Percentiles rank a stretch among this genome's conserved stretches.
These are phyloP conservation scores for Arabidopsis suecica DNA, from an alignment of 345 rosid species.

Conservation along the genomic window DNA sequence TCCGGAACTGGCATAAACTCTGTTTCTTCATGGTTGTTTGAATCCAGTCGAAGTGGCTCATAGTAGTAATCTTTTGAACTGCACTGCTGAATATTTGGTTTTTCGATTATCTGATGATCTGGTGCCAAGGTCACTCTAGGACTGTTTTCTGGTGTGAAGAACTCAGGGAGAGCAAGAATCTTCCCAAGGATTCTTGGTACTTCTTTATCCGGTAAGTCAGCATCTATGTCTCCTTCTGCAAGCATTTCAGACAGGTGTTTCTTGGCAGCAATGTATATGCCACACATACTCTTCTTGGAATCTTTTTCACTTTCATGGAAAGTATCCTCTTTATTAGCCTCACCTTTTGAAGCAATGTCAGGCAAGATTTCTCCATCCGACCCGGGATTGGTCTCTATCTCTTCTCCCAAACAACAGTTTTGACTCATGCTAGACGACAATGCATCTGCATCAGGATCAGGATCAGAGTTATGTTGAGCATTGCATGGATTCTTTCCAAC, in stretches of 20 bases:
- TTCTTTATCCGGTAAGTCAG: constrained; percentile 52
- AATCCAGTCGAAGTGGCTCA: constrained; percentile 34
- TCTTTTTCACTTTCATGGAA: constrained; percentile 44
- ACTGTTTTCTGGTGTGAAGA: constrained; percentile 67
- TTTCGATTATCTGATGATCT: constrained; percentile 30
- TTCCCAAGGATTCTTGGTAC: constrained; percentile 71
- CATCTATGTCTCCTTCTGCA: constrained; percentile 55
- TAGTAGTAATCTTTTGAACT: constrained; percentile 45
- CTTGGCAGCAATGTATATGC: constrained; percentile 85
- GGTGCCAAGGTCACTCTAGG: constrained; percentile 52
- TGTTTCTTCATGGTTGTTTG: constrained; percentile 46
- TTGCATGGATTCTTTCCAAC: constrained; percentile 54
- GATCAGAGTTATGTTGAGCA: constrained; percentile 59
- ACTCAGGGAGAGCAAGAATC: constrained; percentile 86
- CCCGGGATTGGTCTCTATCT: constrained; percentile 51
- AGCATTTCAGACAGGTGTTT: constrained; percentile 90
- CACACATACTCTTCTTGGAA: constrained; percentile 58
- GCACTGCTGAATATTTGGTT: constrained; percentile 41
- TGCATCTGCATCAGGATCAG: constrained; percentile 69
- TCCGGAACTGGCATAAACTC: constrained; percentile 25
- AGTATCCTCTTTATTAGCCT: constrained; percentile 46
- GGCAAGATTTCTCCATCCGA: constrained; percentile 67
- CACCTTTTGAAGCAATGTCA: constrained; percentile 31
- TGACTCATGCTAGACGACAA: constrained; percentile 50
- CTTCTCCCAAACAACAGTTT: constrained; percentile 28